These are phyloP conservation scores for Mucor sp. DNA, from an alignment of 371 early-diverging fungal genomes.

Conservation along the genomic window DNA sequence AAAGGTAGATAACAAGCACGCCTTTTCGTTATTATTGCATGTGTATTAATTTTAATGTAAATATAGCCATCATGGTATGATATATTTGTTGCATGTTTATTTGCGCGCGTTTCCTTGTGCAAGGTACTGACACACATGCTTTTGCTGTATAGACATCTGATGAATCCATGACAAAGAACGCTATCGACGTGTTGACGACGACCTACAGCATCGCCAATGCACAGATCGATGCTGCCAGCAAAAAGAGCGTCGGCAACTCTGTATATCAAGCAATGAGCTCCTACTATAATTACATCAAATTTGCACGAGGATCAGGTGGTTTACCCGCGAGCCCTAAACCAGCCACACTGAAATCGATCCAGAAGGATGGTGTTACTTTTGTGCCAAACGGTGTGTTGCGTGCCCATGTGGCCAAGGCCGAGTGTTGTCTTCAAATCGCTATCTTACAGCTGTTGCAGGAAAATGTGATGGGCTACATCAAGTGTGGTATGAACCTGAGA, in stretches of 20 bases:
- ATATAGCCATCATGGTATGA: conserved; percentile 38
- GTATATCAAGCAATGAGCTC: conserved; percentile 44
- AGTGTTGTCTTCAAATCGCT: conserved; percentile 61
- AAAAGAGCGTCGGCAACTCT: conserved; percentile 50
- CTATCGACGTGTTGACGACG: conserved; percentile 54
- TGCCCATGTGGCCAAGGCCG: conserved; percentile 64
- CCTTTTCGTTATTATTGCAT: background rate
- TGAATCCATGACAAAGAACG: conserved; percentile 55
- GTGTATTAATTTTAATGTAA: background rate
- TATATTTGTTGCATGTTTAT: conserved; percentile 1
- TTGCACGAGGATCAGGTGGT: conserved; percentile 36
- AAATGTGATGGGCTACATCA: conserved; percentile 62
- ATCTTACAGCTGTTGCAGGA: conserved; percentile 63
- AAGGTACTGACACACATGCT: background rate
- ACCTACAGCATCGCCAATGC: conserved; percentile 57
- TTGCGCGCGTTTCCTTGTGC: background rate
- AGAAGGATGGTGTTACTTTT: conserved; percentile 37
- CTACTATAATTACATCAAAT: conserved; percentile 49
- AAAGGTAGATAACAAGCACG: conserved; percentile 37
- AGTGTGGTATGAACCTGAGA: conserved; percentile 64
- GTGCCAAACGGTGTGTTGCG: conserved; percentile 64
- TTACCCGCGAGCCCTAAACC: conserved; percentile 46
- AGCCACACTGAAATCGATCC: conserved; percentile 34
- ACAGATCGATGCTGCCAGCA: conserved; percentile 64
- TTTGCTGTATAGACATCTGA: conserved; percentile 52